Percentiles rank a stretch among this genome's conserved stretches.
phyloP scores from a whole-genome alignment of 306 rosid species.

The Spatholobus suberectus region DNA sequence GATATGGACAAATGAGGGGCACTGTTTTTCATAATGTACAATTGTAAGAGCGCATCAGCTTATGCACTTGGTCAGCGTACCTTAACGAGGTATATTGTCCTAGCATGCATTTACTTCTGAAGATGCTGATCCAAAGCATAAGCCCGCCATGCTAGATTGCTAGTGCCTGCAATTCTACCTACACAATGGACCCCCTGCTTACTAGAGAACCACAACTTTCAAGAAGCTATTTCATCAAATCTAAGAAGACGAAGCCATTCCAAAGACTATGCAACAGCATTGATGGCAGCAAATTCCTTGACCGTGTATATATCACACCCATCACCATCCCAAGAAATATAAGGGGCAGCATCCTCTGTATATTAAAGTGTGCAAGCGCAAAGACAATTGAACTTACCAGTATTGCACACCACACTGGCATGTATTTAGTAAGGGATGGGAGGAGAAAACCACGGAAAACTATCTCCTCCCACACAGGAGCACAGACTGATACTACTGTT shows the following conservation, averaged over 20 bases:
- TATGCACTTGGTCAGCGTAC: constrained; percentile 29
- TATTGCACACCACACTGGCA: constrained; percentile 95
- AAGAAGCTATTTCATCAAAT: constrained; percentile 70
- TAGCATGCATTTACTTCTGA: constrained; percentile 26
- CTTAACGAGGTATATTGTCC: constrained; percentile 28
- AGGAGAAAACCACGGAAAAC: constrained; percentile 94
- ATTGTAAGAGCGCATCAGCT: constrained; percentile 39
- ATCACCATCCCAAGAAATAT: constrained; percentile 91
- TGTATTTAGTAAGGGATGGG: constrained; percentile 90
- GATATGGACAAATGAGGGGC: constrained; percentile 38
- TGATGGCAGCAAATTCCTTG: constrained; percentile 89
- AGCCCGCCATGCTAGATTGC: constrained; percentile 11
- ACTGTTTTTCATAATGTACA: constrained; percentile 43
- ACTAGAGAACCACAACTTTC: constrained; percentile 33
- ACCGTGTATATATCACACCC: constrained; percentile 86
- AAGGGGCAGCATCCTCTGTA: constrained; percentile 94
- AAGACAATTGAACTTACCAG: constrained; percentile 87
- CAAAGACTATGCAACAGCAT: constrained; percentile 98
- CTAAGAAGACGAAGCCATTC: constrained; percentile 92
- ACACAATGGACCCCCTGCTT: constrained; percentile 26
- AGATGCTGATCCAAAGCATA: constrained; percentile 32
- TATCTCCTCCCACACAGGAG: constrained; percentile 98
- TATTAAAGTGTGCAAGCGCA: constrained; percentile 93
- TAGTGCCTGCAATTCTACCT: constrained; percentile 44
- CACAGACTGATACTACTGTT: constrained; percentile 80